Evolutionary conservation across 1,139 yeast species (phyloP), one percentile per base, ranked within the genome.

Genomic region (Kurtzmaniella quercitrusa): DNA sequence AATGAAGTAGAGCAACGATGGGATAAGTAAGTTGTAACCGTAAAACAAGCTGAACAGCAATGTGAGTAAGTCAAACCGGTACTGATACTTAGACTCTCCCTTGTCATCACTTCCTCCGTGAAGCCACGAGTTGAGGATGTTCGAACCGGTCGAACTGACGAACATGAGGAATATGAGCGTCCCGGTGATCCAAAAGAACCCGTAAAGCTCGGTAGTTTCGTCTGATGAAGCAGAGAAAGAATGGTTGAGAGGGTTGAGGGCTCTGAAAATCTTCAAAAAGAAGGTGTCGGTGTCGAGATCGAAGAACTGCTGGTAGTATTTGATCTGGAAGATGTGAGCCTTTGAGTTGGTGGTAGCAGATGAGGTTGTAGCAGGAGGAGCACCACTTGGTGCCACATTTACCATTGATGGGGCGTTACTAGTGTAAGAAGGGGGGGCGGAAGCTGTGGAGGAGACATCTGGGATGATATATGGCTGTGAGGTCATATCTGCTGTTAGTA

Each of bases 141-240:
- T 70, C 14, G 75, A 61, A 2, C 74, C 77, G 0, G 95, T 85
- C 34, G 87, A 77, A 43, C 90, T 75, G 47, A 87, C 84, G 65
- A 87, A 88, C 60, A 87, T 70, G 37, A 82, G 68, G 50, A 85
- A 81, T 1, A 86, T 80, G 44, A 86, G 77, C 0, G 95, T 84
- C 0, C 89, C 88, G 11, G 90, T 84, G 39, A 88, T 81, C 96
- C 96, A 88, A 38, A 87, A 69, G 23, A 90, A 85, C 1, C 95
- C 95, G 56, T 87, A 88, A 43, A 88, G 64, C 56, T 88, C 96
- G 2, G 82, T 73, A n/a, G 63, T 65, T 3, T 46, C 50, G 16
- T 48, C 55, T 15, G 50, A 48, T 19, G 57, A 48, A 2, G 59
- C 51, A 2, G 56, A 50, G 8, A 52, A 56, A 1, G 57, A 41